phyloP scores from a whole-genome alignment of 768 basidiomycete genomes.

The Boletellus sp. region DNA sequence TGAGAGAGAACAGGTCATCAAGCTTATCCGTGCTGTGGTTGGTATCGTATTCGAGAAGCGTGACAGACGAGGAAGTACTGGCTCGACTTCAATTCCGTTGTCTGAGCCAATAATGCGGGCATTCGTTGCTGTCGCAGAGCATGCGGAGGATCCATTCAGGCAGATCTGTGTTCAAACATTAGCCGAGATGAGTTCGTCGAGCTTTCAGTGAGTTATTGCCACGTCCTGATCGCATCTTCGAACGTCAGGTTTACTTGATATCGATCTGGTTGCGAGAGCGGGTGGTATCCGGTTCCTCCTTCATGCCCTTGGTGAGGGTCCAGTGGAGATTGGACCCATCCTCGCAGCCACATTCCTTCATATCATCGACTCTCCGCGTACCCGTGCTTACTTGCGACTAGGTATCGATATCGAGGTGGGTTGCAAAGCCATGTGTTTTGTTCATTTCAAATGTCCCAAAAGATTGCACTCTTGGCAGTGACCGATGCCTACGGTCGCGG shows the following conservation, averaged over 20 bases:
- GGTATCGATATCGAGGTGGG: constrained; percentile 88
- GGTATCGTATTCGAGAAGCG: constrained; percentile 65
- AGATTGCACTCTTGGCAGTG: constrained; percentile 85
- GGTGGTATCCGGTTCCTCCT: constrained; percentile 86
- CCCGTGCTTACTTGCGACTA: constrained; percentile 69
- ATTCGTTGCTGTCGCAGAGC: constrained; percentile 90
- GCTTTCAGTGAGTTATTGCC: constrained; percentile 5
- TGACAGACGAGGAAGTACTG: constrained; percentile 37
- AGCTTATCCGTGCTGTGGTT: constrained; percentile 79
- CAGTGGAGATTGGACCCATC: constrained; percentile 73
- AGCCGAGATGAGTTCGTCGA: constrained; percentile 76
- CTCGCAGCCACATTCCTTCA: constrained; percentile 78
- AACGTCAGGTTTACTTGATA: constrained; percentile 78
- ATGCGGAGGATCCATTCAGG: constrained; percentile 85
- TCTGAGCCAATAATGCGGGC: constrained; percentile 81
- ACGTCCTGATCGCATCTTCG: constrained; percentile 7
- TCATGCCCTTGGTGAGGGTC: constrained; percentile 86
- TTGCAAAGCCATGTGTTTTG: neutral
- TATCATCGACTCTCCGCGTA: constrained; percentile 81
- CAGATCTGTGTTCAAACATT: constrained; percentile 81
- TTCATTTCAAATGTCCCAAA: neutral
- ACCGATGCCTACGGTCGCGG: constrained; percentile 92
- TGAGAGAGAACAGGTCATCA: constrained; percentile 91
- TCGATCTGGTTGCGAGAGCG: constrained; percentile 73
- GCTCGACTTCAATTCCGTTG: constrained; percentile 51